Base-by-base conservation (phyloP, 2,329 filamentous ascomycete species). In the Graphiopsis chlorocephala region DNA sequence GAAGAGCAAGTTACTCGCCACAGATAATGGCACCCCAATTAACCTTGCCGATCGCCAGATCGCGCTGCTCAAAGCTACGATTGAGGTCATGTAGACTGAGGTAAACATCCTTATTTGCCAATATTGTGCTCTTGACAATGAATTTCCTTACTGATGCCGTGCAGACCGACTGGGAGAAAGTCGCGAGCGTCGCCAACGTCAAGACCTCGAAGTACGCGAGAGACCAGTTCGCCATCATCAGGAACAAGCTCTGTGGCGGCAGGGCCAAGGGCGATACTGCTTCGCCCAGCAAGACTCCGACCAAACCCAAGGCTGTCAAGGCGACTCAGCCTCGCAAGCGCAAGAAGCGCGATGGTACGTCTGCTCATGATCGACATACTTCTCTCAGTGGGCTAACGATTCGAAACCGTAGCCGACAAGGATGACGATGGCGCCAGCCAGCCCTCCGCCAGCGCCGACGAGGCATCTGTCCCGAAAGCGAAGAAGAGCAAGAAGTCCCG, bases 81-180 rank as follows among this genome's bases (percentile, higher is more conserved):
- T 67, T 53, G 62, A 63, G n/a, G 56, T 65, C 23, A 68, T 69
- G 65, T 68, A 71, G 47, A 63, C 64, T 25, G 61, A 61, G 56
- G 68, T 68, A 33, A 20, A 63, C 26, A 20, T 50, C 2, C 25
- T 11, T 29, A 11, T 20, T 42, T 47, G 26, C 59, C 20, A 61
- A 57, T n/a, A 33, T 23, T 56, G 17, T 17, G n/a, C 10, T 50
- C 47, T 26, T 28, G 47, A 20, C 8, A 11, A 12, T 7, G 29
- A 4, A 6, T 20, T 12, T 4, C 1, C 28, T 53, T 1, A 29
- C 50, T 23, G 5, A 29, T 10, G 11, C 11, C 17, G 10, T 20
- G 8, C 5, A 71, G 69, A 65, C 70, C 61, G 66, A 71, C 64
- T 72, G 71, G 71, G 61, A 59, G 25, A 47, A 64, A 5, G 68